Base-by-base conservation (phyloP, 495 filamentous ascomycete genomes). In the Penicillium paxilli region DNA sequence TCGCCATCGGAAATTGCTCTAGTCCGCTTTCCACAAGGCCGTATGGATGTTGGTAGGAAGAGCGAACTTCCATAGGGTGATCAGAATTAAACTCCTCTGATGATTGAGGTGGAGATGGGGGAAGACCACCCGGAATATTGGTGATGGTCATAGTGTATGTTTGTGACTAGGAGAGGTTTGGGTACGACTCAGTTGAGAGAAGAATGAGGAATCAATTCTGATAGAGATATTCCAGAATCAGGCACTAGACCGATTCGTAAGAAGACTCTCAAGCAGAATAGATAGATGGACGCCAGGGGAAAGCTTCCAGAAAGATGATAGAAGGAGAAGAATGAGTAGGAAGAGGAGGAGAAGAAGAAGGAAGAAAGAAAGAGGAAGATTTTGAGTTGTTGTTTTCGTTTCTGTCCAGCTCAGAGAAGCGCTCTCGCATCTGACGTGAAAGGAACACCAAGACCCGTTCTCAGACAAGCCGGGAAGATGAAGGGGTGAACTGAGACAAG, bases 311-410 rank as follows among this genome's bases (percentile, higher is more conserved):
- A 65, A 65, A 54, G 53, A 60, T 53, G 35, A 60, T 58, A 47
- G 57, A 59, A 61, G 57, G 41, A 51, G 60, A 66, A 62, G 52
- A 59, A 61, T 44, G 59, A 47, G n/a, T n/a, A 47, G 16, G 32
- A 38, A 52, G 57, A 54, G 55, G 45, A 55, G 35, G 57, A 49
- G 52, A 59, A 61, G 47, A 61, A 47, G 52, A 59, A 61, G 47
- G 52, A 59, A 61, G 47, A 61, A 47, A 47, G 16, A 38, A 38
- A 52, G 57, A 54, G 55, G 45, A 55, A 41, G 57, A 49, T 46
- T 33, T 49, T 41, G 19, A 50, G n/a, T n/a, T n/a, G n/a, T n/a
- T n/a, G n/a, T n/a, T n/a, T n/a, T n/a, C n/a, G n/a, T n/a, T 58
- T 54, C 26, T 58, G 53, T 60, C 37, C 41, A 16, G 58, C 61